Evolutionary conservation across 495 filamentous ascomycete genomes (phyloP).

Genomic region (Aspergillus kassunensis): DNA sequence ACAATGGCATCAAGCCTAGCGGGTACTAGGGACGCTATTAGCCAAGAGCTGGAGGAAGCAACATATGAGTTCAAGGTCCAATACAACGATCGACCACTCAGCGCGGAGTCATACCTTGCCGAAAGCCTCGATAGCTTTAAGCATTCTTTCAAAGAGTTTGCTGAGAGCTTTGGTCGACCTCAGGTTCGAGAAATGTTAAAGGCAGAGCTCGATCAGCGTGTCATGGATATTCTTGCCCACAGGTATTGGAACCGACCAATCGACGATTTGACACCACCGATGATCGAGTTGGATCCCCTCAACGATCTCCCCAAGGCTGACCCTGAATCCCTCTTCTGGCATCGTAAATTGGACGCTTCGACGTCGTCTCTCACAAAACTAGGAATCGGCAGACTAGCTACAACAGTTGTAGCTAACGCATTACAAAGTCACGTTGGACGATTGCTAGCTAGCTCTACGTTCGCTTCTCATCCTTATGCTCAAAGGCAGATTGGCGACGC

Average conservation of each 20-base stretch:
- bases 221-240: constrained; percentile 91
- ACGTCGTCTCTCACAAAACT: constrained; percentile 86
- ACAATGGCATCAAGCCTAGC: constrained; percentile 92
- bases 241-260: constrained; percentile 98
- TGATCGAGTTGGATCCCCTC: constrained; percentile 66
- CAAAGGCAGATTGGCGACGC: constrained; percentile 88
- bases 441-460: constrained; percentile 73
- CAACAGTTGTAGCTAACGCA: constrained; percentile 79
- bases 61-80: constrained; percentile 99
- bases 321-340: constrained; percentile 83
- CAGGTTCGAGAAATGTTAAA: constrained; percentile 90
- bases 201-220: constrained; percentile 85
- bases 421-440: constrained; percentile 82
- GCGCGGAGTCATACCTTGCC: constrained; percentile 92
- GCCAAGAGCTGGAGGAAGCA: constrained; percentile 92
- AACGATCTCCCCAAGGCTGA: constrained; percentile 76
- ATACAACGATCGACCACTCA: constrained; percentile 94
- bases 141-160: constrained; percentile 92
- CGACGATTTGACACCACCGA: constrained; percentile 59
- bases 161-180: constrained; percentile 81
- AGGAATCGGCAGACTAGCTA: constrained; percentile 88
- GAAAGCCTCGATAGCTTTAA: constrained; percentile 96
- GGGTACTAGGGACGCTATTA: constrained; percentile 83
- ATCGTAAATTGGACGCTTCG: constrained; percentile 88
- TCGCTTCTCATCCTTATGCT: constrained; percentile 85